Conservation (phyloP, 805 yeast species). For the Lipomyces kockii region DNA sequence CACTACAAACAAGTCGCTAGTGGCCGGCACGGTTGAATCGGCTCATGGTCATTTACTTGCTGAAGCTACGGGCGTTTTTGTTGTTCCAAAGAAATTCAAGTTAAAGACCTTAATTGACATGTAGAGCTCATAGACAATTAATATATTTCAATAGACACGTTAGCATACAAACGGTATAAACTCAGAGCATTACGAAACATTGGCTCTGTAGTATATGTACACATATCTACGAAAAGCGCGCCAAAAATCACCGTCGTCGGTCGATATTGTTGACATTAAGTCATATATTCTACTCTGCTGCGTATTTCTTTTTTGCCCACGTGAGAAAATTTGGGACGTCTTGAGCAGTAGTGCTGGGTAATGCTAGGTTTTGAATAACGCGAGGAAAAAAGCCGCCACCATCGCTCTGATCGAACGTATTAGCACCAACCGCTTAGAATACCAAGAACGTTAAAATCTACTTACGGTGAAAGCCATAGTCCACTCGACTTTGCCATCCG, state of each 20-base stretch:
- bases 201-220: neutral
- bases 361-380: constrained; percentile 46
- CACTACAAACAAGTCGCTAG: constrained; percentile 26
- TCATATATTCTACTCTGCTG: neutral
- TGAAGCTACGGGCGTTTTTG: constrained; percentile 30
- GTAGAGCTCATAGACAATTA: constrained; percentile 11
- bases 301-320: constrained; percentile 41
- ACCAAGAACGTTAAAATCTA: neutral
- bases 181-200: neutral
- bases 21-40: constrained; percentile 17
- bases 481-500: constrained; percentile 45
- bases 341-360: constrained; percentile 44
- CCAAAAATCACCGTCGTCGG: neutral
- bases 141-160: neutral
- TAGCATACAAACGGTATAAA: neutral
- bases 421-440: neutral
- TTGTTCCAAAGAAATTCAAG: constrained; percentile 31
- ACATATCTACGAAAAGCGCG: neutral
- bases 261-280: neutral
- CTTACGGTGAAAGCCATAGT: constrained; percentile 47
- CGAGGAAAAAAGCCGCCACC: constrained; percentile 49
- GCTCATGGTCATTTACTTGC: constrained; percentile 25
- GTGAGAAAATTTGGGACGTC: constrained; percentile 46
- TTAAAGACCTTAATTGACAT: constrained; percentile 21
- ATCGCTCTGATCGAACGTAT: constrained; percentile 40